These are phyloP conservation scores for Simmondsia chinensis DNA, from an alignment of 148 eudicot genomes.

Conservation along the genomic window DNA sequence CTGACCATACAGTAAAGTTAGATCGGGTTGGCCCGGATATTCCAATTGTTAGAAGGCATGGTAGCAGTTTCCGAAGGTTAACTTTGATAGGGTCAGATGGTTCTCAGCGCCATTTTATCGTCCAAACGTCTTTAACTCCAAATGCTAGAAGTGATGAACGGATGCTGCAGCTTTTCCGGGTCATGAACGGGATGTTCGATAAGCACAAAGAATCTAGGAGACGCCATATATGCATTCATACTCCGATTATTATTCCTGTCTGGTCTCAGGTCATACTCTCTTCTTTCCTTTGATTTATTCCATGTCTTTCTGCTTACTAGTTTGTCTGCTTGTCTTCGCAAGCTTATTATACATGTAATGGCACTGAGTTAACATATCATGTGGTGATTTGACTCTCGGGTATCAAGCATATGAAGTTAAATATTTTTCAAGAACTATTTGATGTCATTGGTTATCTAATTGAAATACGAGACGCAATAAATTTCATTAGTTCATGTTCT, in stretches of 20 bases:
- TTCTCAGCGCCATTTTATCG: constrained; percentile 95
- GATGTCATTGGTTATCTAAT: no score
- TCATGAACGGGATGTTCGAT: constrained; percentile 93
- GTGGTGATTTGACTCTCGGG: no score
- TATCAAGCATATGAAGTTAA: no score
- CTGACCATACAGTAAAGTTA: constrained; percentile 95
- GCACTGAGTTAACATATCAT: no score
- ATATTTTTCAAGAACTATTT: no score
- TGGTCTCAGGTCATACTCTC: constrained; percentile 80
- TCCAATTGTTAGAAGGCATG: constrained; percentile 95
- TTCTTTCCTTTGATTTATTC: not conserved
- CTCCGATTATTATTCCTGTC: constrained; percentile 95
- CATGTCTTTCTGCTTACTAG: not conserved
- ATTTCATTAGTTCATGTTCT: no score
- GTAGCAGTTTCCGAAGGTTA: constrained; percentile 93
- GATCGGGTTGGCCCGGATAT: constrained; percentile 97
- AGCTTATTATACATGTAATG: no score
- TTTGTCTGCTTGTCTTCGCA: constrained; percentile 10
- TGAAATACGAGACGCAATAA: no score
- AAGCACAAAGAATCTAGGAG: constrained; percentile 96
- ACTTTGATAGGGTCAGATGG: constrained; percentile 98
- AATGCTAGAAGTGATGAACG: constrained; percentile 99
- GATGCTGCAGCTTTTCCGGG: constrained; percentile 96
- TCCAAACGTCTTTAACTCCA: constrained; percentile 88
- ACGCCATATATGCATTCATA: constrained; percentile 90